Percentiles rank a stretch among this genome's conserved stretches.
Conservation (phyloP, 75 land plant genomes). For the Chamaecyparis obtusa region DNA sequence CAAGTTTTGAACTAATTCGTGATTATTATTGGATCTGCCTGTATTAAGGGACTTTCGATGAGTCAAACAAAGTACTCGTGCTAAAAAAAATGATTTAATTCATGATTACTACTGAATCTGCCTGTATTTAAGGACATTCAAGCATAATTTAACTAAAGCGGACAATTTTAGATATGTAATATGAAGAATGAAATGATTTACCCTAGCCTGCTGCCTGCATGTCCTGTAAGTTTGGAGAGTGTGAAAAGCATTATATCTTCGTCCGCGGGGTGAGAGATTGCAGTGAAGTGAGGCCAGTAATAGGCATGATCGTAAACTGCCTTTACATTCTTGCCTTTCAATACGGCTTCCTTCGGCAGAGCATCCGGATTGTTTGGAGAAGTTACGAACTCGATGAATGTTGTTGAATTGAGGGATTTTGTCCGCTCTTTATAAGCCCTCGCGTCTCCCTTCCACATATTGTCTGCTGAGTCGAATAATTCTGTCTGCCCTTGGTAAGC, state of each 20-base stretch:
- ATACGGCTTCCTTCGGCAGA: constrained; percentile 20
- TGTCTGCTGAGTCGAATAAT: neutral
- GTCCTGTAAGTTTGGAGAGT: too few relatives aligned
- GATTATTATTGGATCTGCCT: too few relatives aligned
- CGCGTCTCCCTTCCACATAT: constrained; percentile 34
- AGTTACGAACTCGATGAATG: too few relatives aligned
- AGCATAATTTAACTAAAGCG: neutral
- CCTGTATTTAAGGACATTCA: too few relatives aligned
- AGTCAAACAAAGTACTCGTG: too few relatives aligned
- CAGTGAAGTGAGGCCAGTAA: constrained; percentile 65
- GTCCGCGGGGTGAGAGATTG: constrained; percentile 58
- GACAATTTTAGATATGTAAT: neutral
- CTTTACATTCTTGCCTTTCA: constrained; percentile 21
- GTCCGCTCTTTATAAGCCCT: neutral
- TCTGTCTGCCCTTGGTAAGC: constrained; percentile 32
- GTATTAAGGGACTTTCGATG: too few relatives aligned
- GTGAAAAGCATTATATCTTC: constrained; percentile 57
- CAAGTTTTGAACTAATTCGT: too few relatives aligned
- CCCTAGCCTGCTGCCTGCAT: too few relatives aligned
- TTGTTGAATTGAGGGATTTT: too few relatives aligned
- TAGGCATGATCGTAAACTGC: constrained; percentile 31
- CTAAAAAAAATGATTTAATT: too few relatives aligned
- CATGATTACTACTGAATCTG: too few relatives aligned
- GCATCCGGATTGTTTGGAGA: constrained; percentile 69
- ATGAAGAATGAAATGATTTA: constrained; percentile 25